Evolutionary conservation across 2,329 filamentous ascomycete species (phyloP).

Genomic region (Exophiala sideris): DNA sequence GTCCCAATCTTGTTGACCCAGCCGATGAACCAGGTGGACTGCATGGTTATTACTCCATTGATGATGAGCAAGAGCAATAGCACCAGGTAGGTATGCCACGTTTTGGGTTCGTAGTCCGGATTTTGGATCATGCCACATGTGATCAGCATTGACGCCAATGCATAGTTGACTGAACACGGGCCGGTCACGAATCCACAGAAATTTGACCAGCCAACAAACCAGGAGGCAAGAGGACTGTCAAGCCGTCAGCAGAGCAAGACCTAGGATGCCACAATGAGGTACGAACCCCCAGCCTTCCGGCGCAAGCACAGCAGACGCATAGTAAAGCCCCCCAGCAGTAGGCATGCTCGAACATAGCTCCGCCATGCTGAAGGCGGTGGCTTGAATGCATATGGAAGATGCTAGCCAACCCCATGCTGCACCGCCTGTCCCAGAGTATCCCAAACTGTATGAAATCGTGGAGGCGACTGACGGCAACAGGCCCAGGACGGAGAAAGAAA

Average conservation of each 20-base stretch:
- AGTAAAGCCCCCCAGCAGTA: conserved; percentile 36
- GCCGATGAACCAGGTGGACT: conserved; percentile 36
- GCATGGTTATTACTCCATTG: conserved; percentile 35
- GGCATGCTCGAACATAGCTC: conserved; percentile 36
- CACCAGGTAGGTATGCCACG: conserved; percentile 36
- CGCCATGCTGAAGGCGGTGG: conserved; percentile 36
- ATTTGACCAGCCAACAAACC: conserved; percentile 34
- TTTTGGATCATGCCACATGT: conserved; percentile 35
- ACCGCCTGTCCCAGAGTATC: conserved; percentile 34
- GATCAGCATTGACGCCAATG: conserved; percentile 35
- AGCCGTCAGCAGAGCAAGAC: too few species aligned
- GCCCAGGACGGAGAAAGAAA: conserved; percentile 37
- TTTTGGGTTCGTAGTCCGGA: conserved; percentile 32
- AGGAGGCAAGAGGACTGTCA: conserved; percentile 15
- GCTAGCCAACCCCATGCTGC: conserved; percentile 35
- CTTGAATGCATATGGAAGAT: conserved; percentile 33
- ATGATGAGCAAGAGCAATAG: conserved; percentile 33
- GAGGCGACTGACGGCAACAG: conserved; percentile 39
- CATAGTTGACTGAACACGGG: conserved; percentile 36
- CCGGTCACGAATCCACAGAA: conserved; percentile 33
- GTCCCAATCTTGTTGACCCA: conserved; percentile 34
- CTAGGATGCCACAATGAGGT: too few species aligned
- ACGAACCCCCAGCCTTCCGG: conserved; percentile 30
- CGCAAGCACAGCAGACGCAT: conserved; percentile 33
- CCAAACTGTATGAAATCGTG: conserved; percentile 36